Percentiles rank a stretch among this genome's conserved stretches.
Conservation (phyloP, 176 grass and related monocot species). For the Bolboschoenus planiculmis region DNA sequence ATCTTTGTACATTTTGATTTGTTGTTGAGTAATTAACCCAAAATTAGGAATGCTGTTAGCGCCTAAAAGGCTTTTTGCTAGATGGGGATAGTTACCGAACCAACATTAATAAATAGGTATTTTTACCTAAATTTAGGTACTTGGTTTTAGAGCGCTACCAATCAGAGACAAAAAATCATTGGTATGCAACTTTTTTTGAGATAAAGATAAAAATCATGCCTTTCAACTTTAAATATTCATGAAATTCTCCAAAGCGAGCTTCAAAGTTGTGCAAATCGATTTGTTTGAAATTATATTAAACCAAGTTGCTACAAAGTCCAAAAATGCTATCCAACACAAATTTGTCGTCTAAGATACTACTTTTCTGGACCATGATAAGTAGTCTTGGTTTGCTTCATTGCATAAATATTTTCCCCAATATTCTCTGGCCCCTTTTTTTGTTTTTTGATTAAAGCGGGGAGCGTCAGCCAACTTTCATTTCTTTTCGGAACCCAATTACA, state of each 20-base stretch:
- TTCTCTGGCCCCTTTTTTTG: neutral
- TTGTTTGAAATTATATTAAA: neutral
- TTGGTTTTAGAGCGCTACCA: neutral
- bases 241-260: no score
- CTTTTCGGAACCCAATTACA: no score
- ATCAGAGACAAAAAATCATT: neutral
- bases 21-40: neutral
- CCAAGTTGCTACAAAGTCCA: neutral
- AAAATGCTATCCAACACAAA: neutral
- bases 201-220: no score
- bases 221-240: no score
- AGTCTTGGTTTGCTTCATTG: neutral
- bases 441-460: no score
- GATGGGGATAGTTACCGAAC: neutral
- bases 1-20: neutral
- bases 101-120: neutral
- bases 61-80: neutral
- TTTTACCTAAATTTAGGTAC: neutral
- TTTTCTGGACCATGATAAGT: neutral
- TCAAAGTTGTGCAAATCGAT: neutral
- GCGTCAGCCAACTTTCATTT: no score
- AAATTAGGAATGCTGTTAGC: neutral
- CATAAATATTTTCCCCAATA: neutral
- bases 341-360: neutral
- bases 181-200: neutral